Base-by-base conservation (phyloP, 2,329 filamentous ascomycete species). In the Fusarium continuum region DNA sequence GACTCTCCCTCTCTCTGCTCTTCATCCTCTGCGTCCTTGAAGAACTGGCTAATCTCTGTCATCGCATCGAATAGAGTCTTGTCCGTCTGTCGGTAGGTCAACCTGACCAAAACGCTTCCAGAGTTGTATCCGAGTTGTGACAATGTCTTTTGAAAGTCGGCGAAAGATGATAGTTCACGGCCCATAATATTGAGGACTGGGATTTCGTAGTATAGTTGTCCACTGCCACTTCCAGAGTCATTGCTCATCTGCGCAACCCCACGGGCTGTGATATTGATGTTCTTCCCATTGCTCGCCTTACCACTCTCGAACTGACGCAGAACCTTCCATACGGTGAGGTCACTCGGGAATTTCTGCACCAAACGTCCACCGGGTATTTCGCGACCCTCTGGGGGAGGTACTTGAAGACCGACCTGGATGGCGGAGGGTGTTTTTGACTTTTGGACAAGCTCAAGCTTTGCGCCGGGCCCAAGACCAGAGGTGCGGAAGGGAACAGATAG, bases 381-480 rank as follows among this genome's bases (percentile, higher is more conserved):
- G 38, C 80, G 81, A 17, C 84, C 87, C 72, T 95, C 90, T 19
- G 88, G 85, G 29, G 88, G 83, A 4, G 92, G 91, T 23, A 97
- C 81, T 73, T 96, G 91, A 11, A 99, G 80, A n/a, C 92, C 94
- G 35, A 99, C 90, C 34, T 90, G 93, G 52, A 99, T 90, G 41
- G 90, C 90, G 2, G 92, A 89, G 1, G 93, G 90, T 0, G 93
- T 95, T 54, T 91, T 91, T 39, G 93, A 95, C 56, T 90, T 88
- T 73, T 92, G 88, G 19, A 97, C 90, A 44, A 99, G 90, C 73
- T 98, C 93, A 55, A 99, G 87, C 74, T 96, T 96, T 56, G 95
- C 94, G 61, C 95, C 95, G 31, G 91, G 86, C 11, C 85, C 83
- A 6, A 99, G 88, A 44, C 93, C 92, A 6, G 93, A 90, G 23